These are phyloP conservation scores for Phytophthora podocarpi DNA, from an alignment of 352 stramenopile genomes.

Conservation along the genomic window DNA sequence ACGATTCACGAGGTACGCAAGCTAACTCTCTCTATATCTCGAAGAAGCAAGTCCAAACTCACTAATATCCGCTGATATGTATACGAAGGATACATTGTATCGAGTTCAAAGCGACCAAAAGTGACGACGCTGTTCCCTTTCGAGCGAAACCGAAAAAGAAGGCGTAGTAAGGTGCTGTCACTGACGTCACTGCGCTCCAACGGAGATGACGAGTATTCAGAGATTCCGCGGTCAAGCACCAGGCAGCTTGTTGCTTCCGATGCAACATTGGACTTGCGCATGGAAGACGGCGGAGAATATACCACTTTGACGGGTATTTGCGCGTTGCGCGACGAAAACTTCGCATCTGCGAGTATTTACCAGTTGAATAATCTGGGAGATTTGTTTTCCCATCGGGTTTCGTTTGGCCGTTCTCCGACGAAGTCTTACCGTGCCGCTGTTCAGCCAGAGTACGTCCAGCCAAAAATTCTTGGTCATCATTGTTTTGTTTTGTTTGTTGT, in stretches of 20 bases:
- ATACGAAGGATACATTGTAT: conserved; percentile 46
- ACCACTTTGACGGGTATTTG: conserved; percentile 59
- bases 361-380: conserved; percentile 74
- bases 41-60: neutral
- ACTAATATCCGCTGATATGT: neutral
- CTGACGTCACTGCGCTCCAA: conserved; percentile 45
- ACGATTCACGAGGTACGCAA: conserved; percentile 39
- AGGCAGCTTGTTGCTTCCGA: conserved; percentile 68
- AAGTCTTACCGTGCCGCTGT: conserved; percentile 53
- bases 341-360: conserved; percentile 47
- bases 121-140: conserved; percentile 55
- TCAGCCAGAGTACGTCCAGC: conserved; percentile 59
- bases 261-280: conserved; percentile 59
- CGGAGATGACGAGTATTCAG: conserved; percentile 39
- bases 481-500: neutral
- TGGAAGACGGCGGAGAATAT: conserved; percentile 65
- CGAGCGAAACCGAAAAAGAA: conserved; percentile 37
- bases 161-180: conserved; percentile 32
- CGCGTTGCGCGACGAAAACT: conserved; percentile 36
- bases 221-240: conserved; percentile 9
- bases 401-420: conserved; percentile 33
- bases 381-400: conserved; percentile 64
- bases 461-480: neutral
- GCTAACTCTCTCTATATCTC: neutral
- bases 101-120: conserved; percentile 42